Evolutionary conservation across 106 monocot genomes (phyloP), one percentile per base, ranked within the genome.

Genomic region (Dendrobium catenatum): DNA sequence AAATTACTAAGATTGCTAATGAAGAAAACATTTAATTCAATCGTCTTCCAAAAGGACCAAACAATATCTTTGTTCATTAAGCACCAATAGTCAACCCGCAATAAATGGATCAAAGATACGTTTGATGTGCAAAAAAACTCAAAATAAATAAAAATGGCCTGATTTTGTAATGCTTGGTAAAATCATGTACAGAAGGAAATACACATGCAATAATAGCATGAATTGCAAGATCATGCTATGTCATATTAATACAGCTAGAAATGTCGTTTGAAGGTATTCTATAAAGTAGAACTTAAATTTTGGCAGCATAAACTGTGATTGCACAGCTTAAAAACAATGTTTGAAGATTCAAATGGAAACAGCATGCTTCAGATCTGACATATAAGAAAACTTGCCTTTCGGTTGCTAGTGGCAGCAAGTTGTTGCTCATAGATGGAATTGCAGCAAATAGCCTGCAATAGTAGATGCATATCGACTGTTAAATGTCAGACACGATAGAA

Each of bases 361-460:
- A 49, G 9, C 17, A 70, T 8, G 29, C 44, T 27, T 24, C 19
- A 77, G 56, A 26, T 33, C 13, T 81, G 72, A 18, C 8, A 18
- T 43, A 70, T 70, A 67, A 17, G n/a, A 73, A 82, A 1, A 83
- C 73, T 68, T 79, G 93, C 98, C 93, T 90, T 91, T 66, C 81
- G 79, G 49, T 90, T 93, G 77, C 92, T 95, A 72, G 92, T 87
- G 86, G 88, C 80, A 44, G 89, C 95, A 76, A 88, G 83, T 86
- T 98, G 88, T 46, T 95, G 83, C 79, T 95, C 91, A 83, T 98
- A 74, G 43, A 87, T 80, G 40, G 91, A 91, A 76, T 95, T 95
- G 79, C 86, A 86, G 81, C 92, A 98, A 68, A 91, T 86, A 81
- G 98, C 92, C 98, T 98, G 87, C 87, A 85, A 5, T 11, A 70